Evolutionary conservation across 371 early-diverging fungal species (phyloP), one percentile per base, ranked within the genome.

Genomic region (Zancudomyces culisetae): DNA sequence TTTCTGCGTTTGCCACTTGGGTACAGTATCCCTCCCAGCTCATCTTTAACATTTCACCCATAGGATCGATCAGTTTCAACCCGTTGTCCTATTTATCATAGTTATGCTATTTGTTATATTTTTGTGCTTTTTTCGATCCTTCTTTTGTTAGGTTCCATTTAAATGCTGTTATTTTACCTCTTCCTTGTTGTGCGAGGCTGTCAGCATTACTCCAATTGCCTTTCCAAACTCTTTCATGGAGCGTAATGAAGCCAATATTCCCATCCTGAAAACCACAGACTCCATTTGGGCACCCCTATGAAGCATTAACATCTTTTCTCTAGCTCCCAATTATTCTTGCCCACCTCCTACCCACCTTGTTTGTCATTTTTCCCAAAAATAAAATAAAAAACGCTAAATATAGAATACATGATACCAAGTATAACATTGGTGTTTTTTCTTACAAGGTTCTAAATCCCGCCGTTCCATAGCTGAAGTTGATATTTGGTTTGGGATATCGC

Each of bases 141-240:
- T n/a, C n/a, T n/a, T n/a, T n/a, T n/a, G n/a, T n/a, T n/a, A n/a
- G 43, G 23, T 8, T 19, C 10, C 10, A 20, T 21, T 10, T 8
- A 43, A 20, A 43, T 43, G 3, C 23, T 10, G 40, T 40, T 21
- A 8, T 8, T 4, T 10, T 43, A 43, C 43, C 6, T 54, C 52
- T 57, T 66, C 91, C 50, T 93, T 89, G 70, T 99, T 99, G 72
- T 99, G 99, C 30, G 94, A 93, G 40, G 99, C 99, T 45, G 99
- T 99, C 54, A 99, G 79, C 97, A 98, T 97, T 41, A 93, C 81
- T 56, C 99, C 99, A 55, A 99, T 90, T 52, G 74, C 74, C 56
- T 84, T 76, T 42, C 95, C 90, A 50, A 78, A 70, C 48, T 88
- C 73, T 59, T 77, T 79, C 59, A 86, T 81, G 19, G 94, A 92